phyloP scores from a whole-genome alignment of 2,329 filamentous ascomycete species.

The Scorias spongiosa region DNA sequence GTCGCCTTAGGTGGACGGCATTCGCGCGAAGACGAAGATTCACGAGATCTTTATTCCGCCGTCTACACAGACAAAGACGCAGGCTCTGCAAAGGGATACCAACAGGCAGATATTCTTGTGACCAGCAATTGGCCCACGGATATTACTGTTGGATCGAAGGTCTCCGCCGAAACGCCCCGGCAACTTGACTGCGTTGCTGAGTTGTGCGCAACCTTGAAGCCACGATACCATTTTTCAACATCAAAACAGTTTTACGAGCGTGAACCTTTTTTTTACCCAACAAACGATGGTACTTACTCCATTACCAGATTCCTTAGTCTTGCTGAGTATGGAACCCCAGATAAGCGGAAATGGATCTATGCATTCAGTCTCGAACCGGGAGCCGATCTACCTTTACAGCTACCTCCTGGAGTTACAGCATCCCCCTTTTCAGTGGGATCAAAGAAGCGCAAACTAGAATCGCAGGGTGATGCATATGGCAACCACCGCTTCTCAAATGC shows the following conservation, averaged over 20 bases:
- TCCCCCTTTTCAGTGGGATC: slow-evolving; percentile 49
- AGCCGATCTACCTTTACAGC: slow-evolving; percentile 41
- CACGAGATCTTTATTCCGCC: slow-evolving; percentile 52
- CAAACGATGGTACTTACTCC: slow-evolving; percentile 17
- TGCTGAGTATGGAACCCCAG: slow-evolving; percentile 58
- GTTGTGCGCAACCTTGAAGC: slow-evolving; percentile 63
- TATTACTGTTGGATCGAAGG: slow-evolving; percentile 54
- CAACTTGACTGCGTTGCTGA: slow-evolving; percentile 30
- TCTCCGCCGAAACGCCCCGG: slow-evolving; percentile 28
- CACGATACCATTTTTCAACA: slow-evolving; percentile 77
- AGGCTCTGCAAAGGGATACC: slow-evolving; percentile 39
- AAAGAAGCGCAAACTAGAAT: slow-evolving; percentile 36
- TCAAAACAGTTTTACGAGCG: slow-evolving; percentile 71
- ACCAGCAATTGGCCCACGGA: slow-evolving; percentile 73
- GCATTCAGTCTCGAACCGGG: slow-evolving; percentile 50
- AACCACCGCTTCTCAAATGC: slow-evolving; percentile 37
- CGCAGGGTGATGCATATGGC: slow-evolving; percentile 18
- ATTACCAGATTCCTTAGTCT: slow-evolving; percentile 86
- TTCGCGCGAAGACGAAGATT: slow-evolving; percentile 5
- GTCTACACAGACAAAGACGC: slow-evolving; percentile 66
- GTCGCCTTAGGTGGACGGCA: slow-evolving; percentile 64
- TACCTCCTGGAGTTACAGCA: slow-evolving; percentile 57
- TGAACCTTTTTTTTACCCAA: slow-evolving; percentile 68
- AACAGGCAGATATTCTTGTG: slow-evolving; percentile 70
- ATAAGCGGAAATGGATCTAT: slow-evolving; percentile 69